Evolutionary conservation across 2,329 filamentous ascomycete genomes (phyloP).

Genomic region (Botrytis sinoallii): DNA sequence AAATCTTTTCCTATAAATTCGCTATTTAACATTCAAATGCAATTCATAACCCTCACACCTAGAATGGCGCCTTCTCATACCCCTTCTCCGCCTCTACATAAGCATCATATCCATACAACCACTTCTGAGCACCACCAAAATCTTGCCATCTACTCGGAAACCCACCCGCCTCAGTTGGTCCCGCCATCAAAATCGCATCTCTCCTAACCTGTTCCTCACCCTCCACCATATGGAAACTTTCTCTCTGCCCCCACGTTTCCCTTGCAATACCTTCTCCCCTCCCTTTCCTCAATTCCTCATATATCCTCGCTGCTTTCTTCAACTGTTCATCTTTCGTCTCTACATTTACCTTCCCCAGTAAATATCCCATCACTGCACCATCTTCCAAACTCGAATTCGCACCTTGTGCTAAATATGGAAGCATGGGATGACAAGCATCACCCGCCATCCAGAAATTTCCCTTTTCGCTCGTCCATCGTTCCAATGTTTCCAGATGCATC

Average conservation of each 20-base stretch:
- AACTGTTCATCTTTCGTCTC: conserved; percentile 44
- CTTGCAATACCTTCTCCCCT: conserved; percentile 53
- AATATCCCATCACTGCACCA: conserved; percentile 59
- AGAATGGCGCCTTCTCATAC: conserved; percentile 26
- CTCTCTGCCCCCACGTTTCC: conserved; percentile 59
- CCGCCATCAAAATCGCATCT: conserved; percentile 54
- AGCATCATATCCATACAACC: conserved; percentile 64
- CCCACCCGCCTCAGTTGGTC: conserved; percentile 47
- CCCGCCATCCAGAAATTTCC: conserved; percentile 42
- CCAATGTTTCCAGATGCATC: conserved; percentile 47
- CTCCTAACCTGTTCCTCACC: conserved; percentile 56
- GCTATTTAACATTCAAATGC: not conserved
- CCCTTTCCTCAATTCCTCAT: conserved; percentile 48
- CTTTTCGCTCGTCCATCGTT: conserved; percentile 29
- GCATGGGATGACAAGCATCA: conserved; percentile 62
- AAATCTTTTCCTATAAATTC: not conserved
- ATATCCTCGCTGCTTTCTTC: conserved; percentile 44
- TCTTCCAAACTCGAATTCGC: conserved; percentile 68
- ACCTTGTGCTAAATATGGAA: conserved; percentile 62
- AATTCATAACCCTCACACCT: not conserved
- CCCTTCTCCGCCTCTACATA: conserved; percentile 51
- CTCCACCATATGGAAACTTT: conserved; percentile 51
- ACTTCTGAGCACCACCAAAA: conserved; percentile 55
- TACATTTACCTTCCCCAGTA: conserved; percentile 49
- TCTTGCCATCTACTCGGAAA: conserved; percentile 66